A percentile compares a stretch with the other conserved stretches of the same genome.
phyloP scores from a whole-genome alignment of 192 early-diverging fungal genomes.

The Geranomyces michiganensis region DNA sequence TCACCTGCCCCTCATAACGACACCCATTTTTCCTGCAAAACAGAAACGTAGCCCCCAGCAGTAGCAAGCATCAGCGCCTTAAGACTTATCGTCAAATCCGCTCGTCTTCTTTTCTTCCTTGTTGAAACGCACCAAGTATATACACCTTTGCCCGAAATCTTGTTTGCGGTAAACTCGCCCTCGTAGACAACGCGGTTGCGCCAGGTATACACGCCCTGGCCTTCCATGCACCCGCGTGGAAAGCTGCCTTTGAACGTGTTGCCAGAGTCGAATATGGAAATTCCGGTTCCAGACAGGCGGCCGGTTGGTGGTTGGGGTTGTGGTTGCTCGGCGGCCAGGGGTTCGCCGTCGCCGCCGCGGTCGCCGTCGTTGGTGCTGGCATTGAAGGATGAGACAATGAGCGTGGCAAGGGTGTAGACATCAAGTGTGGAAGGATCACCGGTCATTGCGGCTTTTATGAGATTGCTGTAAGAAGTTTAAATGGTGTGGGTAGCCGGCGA shows the following conservation, averaged over 20 bases:
- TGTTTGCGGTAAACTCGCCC: slow-evolving; percentile 53
- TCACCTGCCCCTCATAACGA: slow-evolving; percentile 49
- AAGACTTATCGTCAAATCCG: no score
- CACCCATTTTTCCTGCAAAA: slow-evolving; percentile 48
- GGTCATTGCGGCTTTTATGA: background rate
- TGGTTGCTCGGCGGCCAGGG: no score
- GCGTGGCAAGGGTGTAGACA: slow-evolving; percentile 17
- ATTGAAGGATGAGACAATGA: slow-evolving; percentile 7
- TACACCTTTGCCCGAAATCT: slow-evolving; percentile 43
- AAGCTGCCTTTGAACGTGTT: slow-evolving; percentile 44
- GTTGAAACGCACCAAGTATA: slow-evolving; percentile 55
- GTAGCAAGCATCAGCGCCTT: background rate
- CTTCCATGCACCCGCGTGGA: slow-evolving; percentile 49
- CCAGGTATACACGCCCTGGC: slow-evolving; percentile 51
- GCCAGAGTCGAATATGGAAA: slow-evolving; percentile 40
- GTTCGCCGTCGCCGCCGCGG: no score
- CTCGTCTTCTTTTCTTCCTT: no score
- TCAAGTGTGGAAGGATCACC: background rate
- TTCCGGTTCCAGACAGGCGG: slow-evolving; percentile 33
- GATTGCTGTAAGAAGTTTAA: no score
- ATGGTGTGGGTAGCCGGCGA: no score
- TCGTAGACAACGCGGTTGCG: slow-evolving; percentile 43
- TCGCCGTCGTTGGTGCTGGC: background rate
- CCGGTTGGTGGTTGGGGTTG: no score
- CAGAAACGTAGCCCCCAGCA: background rate